phyloP scores from a whole-genome alignment of 805 yeast species.

The Lipomyces oligophaga region DNA sequence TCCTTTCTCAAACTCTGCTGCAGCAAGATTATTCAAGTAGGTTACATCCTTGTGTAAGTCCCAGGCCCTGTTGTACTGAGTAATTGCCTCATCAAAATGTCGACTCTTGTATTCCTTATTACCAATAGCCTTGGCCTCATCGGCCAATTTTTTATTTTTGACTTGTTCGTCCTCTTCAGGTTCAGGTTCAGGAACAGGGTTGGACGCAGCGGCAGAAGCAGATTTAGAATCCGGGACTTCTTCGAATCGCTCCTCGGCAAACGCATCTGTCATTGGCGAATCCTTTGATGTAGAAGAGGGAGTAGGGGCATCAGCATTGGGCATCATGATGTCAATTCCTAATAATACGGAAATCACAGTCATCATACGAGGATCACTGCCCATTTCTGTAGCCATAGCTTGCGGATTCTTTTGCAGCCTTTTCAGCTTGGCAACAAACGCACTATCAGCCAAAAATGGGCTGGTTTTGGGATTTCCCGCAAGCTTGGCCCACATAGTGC shows the following conservation, averaged over 20 bases:
- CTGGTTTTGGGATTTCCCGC: conserved; percentile 81
- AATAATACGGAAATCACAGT: conserved; percentile 78
- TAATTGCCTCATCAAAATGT: conserved; percentile 91
- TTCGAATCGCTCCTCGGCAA: conserved; percentile 30
- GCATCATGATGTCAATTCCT: conserved; percentile 57
- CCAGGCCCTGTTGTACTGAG: conserved; percentile 81
- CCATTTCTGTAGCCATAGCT: conserved; percentile 63
- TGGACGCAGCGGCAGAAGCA: conserved; percentile 13
- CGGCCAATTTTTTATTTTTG: conserved; percentile 38
- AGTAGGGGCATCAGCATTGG: conserved; percentile 25
- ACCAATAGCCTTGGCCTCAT: conserved; percentile 72
- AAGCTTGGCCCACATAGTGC: conserved; percentile 69
- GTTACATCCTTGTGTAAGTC: conserved; percentile 78
- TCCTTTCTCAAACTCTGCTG: conserved; percentile 95
- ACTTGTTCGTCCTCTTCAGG: conserved; percentile 38
- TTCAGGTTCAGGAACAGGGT: conserved; percentile 33
- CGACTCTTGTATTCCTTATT: conserved; percentile 80
- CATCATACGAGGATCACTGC: conserved; percentile 82
- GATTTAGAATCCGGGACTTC: conserved; percentile 33
- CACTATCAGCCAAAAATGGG: conserved; percentile 82
- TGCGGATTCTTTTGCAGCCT: conserved; percentile 62
- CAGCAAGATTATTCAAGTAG: conserved; percentile 91
- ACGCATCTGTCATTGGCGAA: conserved; percentile 33
- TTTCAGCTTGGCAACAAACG: conserved; percentile 64
- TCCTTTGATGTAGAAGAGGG: conserved; percentile 30